Percentiles rank a stretch among this genome's conserved stretches.
Conservation (phyloP, 2,329 filamentous ascomycete genomes). For the Cercospora zeina region DNA sequence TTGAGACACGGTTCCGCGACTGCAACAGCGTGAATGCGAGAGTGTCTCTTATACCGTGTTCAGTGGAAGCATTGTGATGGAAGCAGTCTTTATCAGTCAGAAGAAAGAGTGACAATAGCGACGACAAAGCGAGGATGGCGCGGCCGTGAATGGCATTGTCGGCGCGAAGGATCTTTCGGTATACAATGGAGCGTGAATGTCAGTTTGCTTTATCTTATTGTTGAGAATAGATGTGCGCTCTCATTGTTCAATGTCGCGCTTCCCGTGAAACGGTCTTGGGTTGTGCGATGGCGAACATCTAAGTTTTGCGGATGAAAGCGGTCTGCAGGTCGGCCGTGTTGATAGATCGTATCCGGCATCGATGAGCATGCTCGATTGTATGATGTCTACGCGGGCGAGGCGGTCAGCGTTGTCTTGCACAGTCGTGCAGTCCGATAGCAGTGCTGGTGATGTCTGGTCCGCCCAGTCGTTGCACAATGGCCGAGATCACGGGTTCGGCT, state of each 20-base stretch:
- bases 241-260: constrained; percentile 4
- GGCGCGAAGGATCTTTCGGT: not conserved
- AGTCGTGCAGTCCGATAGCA: not conserved
- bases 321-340: not conserved
- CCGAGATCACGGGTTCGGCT: not conserved
- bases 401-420: not conserved
- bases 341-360: not conserved
- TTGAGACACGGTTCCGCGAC: not conserved
- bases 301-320: not conserved
- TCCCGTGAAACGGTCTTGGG: not conserved
- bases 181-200: constrained; percentile 1
- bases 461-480: not conserved
- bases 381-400: not conserved
- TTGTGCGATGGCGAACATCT: not conserved
- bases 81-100: not conserved
- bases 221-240: not conserved
- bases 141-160: not conserved
- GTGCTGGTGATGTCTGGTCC: not conserved
- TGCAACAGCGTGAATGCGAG: not conserved
- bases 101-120: not conserved
- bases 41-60: not conserved
- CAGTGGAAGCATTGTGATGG: not conserved
- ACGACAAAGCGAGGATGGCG: not conserved
- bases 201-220: not conserved
- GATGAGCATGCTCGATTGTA: not conserved